These are phyloP conservation scores for Trichosporon inkin DNA, from an alignment of 1,284 basidiomycete genomes.

Conservation along the genomic window DNA sequence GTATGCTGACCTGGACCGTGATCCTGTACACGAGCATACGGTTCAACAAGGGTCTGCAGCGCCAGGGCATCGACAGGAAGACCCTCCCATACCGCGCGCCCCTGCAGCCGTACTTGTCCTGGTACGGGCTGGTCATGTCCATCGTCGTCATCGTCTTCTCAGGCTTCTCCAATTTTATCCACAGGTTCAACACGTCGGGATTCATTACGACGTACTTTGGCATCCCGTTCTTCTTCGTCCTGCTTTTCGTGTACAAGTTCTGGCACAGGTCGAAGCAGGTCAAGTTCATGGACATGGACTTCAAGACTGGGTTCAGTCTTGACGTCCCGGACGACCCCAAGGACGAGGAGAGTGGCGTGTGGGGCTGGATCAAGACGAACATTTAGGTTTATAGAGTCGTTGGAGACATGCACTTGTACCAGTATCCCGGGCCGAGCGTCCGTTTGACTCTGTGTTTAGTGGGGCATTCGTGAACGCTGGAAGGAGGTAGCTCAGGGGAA, in stretches of 20 bases:
- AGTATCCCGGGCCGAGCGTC: too few relatives aligned
- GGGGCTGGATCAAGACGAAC: slow-evolving; percentile 25
- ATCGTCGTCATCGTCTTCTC: slow-evolving; percentile 32
- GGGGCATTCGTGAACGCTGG: too few relatives aligned
- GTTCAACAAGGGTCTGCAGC: slow-evolving; percentile 70
- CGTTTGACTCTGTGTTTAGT: too few relatives aligned
- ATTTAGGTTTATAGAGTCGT: not conserved
- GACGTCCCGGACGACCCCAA: slow-evolving; percentile 35
- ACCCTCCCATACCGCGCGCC: slow-evolving; percentile 63
- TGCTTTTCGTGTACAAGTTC: slow-evolving; percentile 23
- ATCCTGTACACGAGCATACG: slow-evolving; percentile 74
- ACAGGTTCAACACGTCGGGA: slow-evolving; percentile 35
- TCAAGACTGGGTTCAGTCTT: slow-evolving; percentile 37
- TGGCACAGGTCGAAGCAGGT: slow-evolving; percentile 9
- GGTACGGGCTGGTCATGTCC: slow-evolving; percentile 22
- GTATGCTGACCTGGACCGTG: slow-evolving; percentile 69
- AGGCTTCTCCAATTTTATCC: slow-evolving; percentile 28
- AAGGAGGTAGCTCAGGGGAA: too few relatives aligned
- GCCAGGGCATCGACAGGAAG: slow-evolving; percentile 56
- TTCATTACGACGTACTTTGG: slow-evolving; percentile 34
- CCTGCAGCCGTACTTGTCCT: slow-evolving; percentile 41
- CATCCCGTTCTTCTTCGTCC: slow-evolving; percentile 28
- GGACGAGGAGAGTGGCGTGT: slow-evolving; percentile 25
- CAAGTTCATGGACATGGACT: slow-evolving; percentile 18
- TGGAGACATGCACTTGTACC: not conserved